Base-by-base conservation (phyloP, 306 rosid genomes). In the Boehmeria nivea region DNA sequence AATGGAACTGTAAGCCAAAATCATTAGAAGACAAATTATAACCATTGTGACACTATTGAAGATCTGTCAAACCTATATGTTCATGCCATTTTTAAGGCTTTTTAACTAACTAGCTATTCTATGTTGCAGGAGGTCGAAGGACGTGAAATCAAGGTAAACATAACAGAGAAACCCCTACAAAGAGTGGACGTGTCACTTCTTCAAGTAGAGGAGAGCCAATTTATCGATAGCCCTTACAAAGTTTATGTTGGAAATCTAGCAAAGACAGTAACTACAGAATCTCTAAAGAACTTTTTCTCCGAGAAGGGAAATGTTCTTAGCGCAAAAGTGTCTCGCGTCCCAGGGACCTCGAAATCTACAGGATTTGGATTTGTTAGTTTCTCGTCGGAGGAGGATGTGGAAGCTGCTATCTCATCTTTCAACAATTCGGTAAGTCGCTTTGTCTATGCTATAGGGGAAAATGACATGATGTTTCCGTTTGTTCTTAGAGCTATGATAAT, bases 171-270 rank as follows among this genome's bases (percentile, higher is more conserved):
- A 37, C 98, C 98, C 70, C 39, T 84, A 40, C 0, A 63, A 18
- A 64, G 72, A 17, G 49, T 37, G 13, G 89, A 83, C 56, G 0
- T 54, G 24, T 66, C 95, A 36, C 23, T 52, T 57, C 67, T 74
- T 54, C 85, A 78, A 71, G 73, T 72, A 21, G 96, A 84, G 73
- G 98, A 91, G 46, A 72, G 89, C 1, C 66, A 80, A 69, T 84
- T 82, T 27, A 20, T 82, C 39, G 98, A 91, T 51, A 84, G 95
- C 70, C 95, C 96, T 54, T 76, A 84, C 87, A 91, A 91, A 65
- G 89, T 91, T 15, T 87, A 91, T 52, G 87, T 87, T n/a, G 98
- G 98, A 70, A 91, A 91, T 75, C 76, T 91, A 57, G 89, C 87
- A 42, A 91, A 79, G 75, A 62, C 77, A 25, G 96, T 91, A 25